These are phyloP conservation scores for Prunus kanzakura DNA, from an alignment of 306 rosid species.

Conservation along the genomic window DNA sequence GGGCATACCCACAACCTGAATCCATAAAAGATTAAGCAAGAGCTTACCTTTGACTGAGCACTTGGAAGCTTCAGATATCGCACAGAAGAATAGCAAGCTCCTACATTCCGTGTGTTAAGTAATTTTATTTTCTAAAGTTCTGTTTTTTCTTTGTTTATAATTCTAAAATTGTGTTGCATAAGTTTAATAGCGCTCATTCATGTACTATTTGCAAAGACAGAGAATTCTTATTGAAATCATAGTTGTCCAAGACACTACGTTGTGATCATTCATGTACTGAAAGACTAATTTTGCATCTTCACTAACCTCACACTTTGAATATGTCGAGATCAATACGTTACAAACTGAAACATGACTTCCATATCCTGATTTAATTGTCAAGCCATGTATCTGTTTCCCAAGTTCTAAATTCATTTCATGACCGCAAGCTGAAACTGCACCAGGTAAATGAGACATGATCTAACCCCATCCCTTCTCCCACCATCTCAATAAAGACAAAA, in stretches of 20 bases:
- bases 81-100: too few relatives aligned
- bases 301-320: conserved; percentile 53
- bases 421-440: conserved; percentile 82
- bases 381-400: conserved; percentile 68
- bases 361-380: conserved; percentile 58
- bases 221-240: too few relatives aligned
- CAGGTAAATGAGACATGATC: conserved; percentile 76
- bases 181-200: too few relatives aligned
- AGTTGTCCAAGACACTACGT: conserved; percentile 88
- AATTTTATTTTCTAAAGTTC: too few relatives aligned
- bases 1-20: too few relatives aligned
- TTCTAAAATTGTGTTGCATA: too few relatives aligned
- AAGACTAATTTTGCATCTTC: conserved; percentile 63
- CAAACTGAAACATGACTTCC: conserved; percentile 55
- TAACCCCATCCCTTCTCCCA: conserved; percentile 51
- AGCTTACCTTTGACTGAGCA: too few relatives aligned
- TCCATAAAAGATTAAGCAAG: too few relatives aligned
- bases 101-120: too few relatives aligned
- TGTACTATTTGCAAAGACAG: too few relatives aligned
- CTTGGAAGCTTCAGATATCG: too few relatives aligned
- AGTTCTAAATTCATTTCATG: conserved; percentile 51
- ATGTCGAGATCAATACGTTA: conserved; percentile 75
- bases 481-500: conserved; percentile 54
- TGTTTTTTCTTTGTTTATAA: too few relatives aligned
- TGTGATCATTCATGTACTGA: conserved; percentile 41